phyloP scores from a whole-genome alignment of 805 yeast genomes.

The Saturnispora besseyi region DNA sequence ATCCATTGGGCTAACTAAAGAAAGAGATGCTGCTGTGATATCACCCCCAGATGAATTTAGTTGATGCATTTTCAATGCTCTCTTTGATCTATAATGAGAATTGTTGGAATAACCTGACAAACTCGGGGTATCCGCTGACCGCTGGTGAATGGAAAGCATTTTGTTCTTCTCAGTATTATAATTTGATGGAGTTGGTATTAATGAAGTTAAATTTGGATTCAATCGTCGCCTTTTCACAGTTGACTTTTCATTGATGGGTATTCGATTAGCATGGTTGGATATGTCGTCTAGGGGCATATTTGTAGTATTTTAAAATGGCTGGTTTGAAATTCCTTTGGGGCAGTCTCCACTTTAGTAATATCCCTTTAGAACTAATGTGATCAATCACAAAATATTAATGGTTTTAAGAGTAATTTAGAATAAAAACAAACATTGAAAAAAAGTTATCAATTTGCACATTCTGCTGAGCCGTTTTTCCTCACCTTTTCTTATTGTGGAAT shows the following conservation, averaged over 20 bases:
- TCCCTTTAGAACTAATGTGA: not conserved
- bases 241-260: not conserved
- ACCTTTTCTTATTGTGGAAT: not conserved
- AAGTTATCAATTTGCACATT: not conserved
- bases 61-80: too few relatives aligned
- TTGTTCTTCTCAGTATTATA: not conserved
- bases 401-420: not conserved
- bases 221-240: conserved; percentile 5
- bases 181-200: not conserved
- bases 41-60: too few relatives aligned
- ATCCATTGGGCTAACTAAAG: too few relatives aligned
- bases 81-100: not conserved
- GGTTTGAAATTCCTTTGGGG: not conserved
- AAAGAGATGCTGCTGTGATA: too few relatives aligned
- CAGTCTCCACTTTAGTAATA: not conserved
- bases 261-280: not conserved
- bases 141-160: not conserved
- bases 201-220: not conserved
- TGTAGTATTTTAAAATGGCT: conserved; percentile 4
- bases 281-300: conserved; percentile 5
- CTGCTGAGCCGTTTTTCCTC: too few relatives aligned
- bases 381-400: not conserved
- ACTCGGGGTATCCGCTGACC: not conserved
- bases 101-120: not conserved
- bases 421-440: not conserved